phyloP scores from a whole-genome alignment of 371 early-diverging fungal genomes.

The Syncephalastrum contaminatum region DNA sequence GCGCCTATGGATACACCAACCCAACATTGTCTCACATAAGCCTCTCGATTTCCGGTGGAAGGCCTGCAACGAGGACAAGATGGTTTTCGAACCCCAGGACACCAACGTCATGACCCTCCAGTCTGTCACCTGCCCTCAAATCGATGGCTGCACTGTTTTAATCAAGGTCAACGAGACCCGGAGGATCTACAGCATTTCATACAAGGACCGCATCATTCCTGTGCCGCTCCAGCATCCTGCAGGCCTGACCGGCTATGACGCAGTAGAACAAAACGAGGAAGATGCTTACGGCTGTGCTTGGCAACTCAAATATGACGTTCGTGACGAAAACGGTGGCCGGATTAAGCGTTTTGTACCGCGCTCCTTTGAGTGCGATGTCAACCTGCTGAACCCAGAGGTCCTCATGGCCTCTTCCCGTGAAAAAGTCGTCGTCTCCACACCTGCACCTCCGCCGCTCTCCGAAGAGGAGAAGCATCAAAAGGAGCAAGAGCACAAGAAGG shows the following conservation, averaged over 20 bases:
- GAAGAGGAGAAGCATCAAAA: slow-evolving; percentile 4
- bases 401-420: slow-evolving; percentile 10
- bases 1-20: slow-evolving; percentile 20
- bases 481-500: slow-evolving; percentile 5
- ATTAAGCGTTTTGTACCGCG: slow-evolving; percentile 6
- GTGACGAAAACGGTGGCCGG: neutral
- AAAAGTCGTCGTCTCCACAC: slow-evolving; percentile 8
- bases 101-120: slow-evolving; percentile 8
- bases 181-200: slow-evolving; percentile 24
- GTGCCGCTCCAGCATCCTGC: slow-evolving; percentile 7
- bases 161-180: slow-evolving; percentile 13
- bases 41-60: slow-evolving; percentile 20
- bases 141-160: slow-evolving; percentile 20
- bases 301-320: slow-evolving; percentile 12
- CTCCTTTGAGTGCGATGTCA: slow-evolving; percentile 15
- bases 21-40: slow-evolving; percentile 13
- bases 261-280: neutral
- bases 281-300: slow-evolving; percentile 10
- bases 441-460: neutral
- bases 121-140: slow-evolving; percentile 13
- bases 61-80: slow-evolving; percentile 3
- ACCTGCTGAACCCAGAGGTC: slow-evolving; percentile 19
- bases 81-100: slow-evolving; percentile 14
- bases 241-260: neutral
- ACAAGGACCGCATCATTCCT: slow-evolving; percentile 10